These are phyloP conservation scores for Sinapis alba DNA, from an alignment of 441 rosid species.

Conservation along the genomic window DNA sequence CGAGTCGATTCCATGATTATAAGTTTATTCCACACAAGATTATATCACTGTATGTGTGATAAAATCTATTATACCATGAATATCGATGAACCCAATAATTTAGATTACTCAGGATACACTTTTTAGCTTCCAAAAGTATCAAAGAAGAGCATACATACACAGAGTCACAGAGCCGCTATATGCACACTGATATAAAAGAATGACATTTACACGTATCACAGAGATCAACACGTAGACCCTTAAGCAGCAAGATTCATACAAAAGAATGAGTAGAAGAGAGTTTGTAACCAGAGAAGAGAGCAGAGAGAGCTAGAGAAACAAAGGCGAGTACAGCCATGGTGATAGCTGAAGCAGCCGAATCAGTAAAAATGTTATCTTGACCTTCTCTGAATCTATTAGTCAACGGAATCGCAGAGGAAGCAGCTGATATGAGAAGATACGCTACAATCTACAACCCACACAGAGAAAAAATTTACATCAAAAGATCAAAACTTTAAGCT, in stretches of 20 bases:
- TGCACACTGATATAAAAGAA: slow-evolving; percentile 24
- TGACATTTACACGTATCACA: slow-evolving; percentile 24
- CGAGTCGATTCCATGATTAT: not conserved
- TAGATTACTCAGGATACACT: no score
- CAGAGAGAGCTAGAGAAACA: slow-evolving; percentile 58
- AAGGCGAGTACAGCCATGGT: slow-evolving; percentile 73
- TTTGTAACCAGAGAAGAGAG: slow-evolving; percentile 75
- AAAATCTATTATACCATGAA: no score
- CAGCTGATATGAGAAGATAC: slow-evolving; percentile 71
- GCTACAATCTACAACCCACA: slow-evolving; percentile 50
- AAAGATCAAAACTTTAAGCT: not conserved
- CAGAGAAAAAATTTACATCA: not conserved
- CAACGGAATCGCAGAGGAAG: slow-evolving; percentile 73
- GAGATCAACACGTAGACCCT: not conserved
- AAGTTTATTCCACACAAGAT: not conserved
- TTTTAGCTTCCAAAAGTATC: not conserved
- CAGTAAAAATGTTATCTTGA: slow-evolving; percentile 68
- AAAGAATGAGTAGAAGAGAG: slow-evolving; percentile 65
- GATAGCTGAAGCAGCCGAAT: slow-evolving; percentile 66
- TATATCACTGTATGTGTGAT: no score
- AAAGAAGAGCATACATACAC: not conserved
- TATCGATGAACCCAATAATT: no score
- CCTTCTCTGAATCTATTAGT: slow-evolving; percentile 65
- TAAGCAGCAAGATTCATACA: slow-evolving; percentile 38
- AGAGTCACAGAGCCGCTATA: not conserved